Evolutionary conservation across 78 protist genomes (phyloP), one percentile per base, ranked within the genome.

Genomic region (Tieghemostelium lacteum): DNA sequence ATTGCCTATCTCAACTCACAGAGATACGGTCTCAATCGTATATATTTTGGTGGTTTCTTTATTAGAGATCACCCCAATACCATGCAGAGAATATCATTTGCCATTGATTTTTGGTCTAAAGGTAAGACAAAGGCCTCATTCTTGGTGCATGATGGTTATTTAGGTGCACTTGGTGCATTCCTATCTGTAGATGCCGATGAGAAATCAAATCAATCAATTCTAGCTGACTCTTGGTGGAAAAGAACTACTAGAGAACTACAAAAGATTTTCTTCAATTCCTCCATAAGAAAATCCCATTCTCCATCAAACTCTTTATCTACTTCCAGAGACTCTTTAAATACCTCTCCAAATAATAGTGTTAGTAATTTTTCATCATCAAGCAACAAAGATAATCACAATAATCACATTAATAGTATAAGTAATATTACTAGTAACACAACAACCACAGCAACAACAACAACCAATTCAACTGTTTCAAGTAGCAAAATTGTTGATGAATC

Each of bases 91-190:
- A 73, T 97, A 26, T 49, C 96, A 16, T 71, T 39, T 29, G 96
- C 94, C 50, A 66, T 97, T 28, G 62, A 40, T 24, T 96, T 93
- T 86, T 97, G 96, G 97, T 95, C 97, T 4, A 36, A 28, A 37
- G 98, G 97, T 63, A 36, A 52, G 31, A 76, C 85, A 33, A 31
- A 89, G 57, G 96, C 98, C 2, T 67, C 49, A 63, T 97, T 96
- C 50, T 28, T 97, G 42, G 71, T 31, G 7, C 98, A 96, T 77
- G 97, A 97, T 42, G 95, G 97, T 29, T 97, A 95, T 86, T 71
- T 96, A 16, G 98, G 98, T 26, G 86, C 98, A 20, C 1, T 96
- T 1, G 98, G 98, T 42, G 85, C 97, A 8, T 70, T 96, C 20
- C 36, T 95, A 49, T 26, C 42, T 39, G 88, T 72, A 14, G 74